Conservation (phyloP, 2,329 filamentous ascomycete genomes). For the Fusarium domesticum region DNA sequence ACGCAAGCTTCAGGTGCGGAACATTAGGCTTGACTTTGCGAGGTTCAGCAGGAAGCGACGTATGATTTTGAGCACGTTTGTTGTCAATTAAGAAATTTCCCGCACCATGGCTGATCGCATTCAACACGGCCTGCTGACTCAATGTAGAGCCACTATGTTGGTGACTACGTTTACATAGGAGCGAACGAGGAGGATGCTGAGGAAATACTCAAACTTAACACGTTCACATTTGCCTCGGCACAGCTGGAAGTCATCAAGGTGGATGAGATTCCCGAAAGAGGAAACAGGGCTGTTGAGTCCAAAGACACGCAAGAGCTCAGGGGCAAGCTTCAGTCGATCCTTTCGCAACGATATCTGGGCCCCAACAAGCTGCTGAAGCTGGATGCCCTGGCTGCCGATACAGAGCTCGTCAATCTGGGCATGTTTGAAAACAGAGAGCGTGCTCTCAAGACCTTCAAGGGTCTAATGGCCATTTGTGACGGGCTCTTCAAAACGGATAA, state of each 20-base stretch:
- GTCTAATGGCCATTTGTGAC: conserved; percentile 83
- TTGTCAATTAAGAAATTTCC: conserved; percentile 19
- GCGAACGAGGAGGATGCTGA: conserved; percentile 62
- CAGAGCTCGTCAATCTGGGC: conserved; percentile 67
- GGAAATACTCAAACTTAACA: conserved; percentile 65
- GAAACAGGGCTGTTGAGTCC: conserved; percentile 45
- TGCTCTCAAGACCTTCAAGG: conserved; percentile 85
- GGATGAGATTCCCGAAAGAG: conserved; percentile 38
- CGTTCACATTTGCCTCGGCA: conserved; percentile 65
- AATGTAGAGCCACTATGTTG: conserved; percentile 65
- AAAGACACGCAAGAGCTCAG: conserved; percentile 59
- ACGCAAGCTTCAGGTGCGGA: conserved; percentile 31
- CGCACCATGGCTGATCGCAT: conserved; percentile 20
- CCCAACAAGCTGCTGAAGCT: conserved; percentile 76
- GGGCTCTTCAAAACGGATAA: conserved; percentile 68
- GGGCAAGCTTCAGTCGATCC: conserved; percentile 65
- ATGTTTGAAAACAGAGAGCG: conserved; percentile 70
- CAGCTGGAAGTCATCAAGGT: conserved; percentile 54
- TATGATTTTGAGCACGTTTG: conserved; percentile 17
- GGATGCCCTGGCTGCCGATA: conserved; percentile 71
- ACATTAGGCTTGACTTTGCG: conserved; percentile 19
- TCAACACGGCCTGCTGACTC: conserved; percentile 60
- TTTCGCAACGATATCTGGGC: conserved; percentile 71
- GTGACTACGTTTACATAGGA: conserved; percentile 66
- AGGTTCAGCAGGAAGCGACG: conserved; percentile 16